phyloP scores from a whole-genome alignment of 495 filamentous ascomycete genomes.

The Talaromyces liani region DNA sequence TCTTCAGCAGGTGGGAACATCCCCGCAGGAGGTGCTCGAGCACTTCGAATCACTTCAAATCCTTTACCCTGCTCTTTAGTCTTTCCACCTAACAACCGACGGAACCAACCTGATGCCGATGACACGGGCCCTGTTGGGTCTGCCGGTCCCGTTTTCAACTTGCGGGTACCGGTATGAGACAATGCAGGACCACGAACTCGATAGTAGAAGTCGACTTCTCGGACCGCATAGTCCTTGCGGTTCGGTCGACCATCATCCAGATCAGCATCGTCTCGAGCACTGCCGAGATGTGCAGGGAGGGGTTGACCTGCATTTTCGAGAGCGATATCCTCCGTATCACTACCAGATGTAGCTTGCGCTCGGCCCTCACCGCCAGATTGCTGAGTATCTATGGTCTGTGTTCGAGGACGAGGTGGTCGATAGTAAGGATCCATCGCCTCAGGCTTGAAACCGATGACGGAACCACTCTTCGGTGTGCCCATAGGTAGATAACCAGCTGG shows the following conservation, averaged over 20 bases:
- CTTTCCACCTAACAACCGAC: slow-evolving; percentile 68
- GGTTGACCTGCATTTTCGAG: slow-evolving; percentile 31
- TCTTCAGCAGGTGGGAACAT: slow-evolving; percentile 26
- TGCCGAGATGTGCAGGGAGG: slow-evolving; percentile 42
- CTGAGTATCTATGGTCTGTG: slow-evolving; percentile 47
- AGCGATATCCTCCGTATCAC: slow-evolving; percentile 29
- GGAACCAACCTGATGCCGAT: slow-evolving; percentile 83
- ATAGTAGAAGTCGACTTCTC: slow-evolving; percentile 95
- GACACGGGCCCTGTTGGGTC: slow-evolving; percentile 88
- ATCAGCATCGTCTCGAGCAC: slow-evolving; percentile 48
- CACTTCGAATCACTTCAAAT: slow-evolving; percentile 90
- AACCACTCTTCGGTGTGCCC: slow-evolving; percentile 33
- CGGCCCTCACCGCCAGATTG: slow-evolving; percentile 30
- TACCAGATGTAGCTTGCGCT: slow-evolving; percentile 32
- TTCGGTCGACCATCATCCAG: slow-evolving; percentile 42
- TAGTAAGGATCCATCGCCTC: slow-evolving; percentile 69
- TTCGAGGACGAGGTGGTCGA: slow-evolving; percentile 66
- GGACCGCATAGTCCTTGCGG: slow-evolving; percentile 77
- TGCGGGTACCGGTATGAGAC: slow-evolving; percentile 69
- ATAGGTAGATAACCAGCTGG: slow-evolving; percentile 44
- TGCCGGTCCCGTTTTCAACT: slow-evolving; percentile 85
- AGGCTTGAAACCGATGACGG: slow-evolving; percentile 32
- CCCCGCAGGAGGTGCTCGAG: slow-evolving; percentile 50
- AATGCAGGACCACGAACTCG: slow-evolving; percentile 84
- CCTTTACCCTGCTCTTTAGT: slow-evolving; percentile 87